phyloP scores from a whole-genome alignment of 2,329 filamentous ascomycete genomes.

The Fusarium citri region DNA sequence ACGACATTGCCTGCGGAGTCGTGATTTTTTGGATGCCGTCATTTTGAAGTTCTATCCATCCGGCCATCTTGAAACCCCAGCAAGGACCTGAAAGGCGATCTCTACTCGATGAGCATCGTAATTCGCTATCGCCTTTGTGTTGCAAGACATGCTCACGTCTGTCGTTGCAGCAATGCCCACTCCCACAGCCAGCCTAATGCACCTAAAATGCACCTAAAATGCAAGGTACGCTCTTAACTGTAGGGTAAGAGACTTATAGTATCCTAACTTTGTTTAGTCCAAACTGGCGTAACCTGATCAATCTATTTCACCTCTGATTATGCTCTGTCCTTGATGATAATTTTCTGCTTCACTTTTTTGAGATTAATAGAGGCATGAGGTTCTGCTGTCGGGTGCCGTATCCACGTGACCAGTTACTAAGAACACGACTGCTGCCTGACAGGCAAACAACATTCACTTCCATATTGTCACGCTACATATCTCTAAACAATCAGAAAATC shows the following conservation, averaged over 20 bases:
- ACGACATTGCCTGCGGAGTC: no score
- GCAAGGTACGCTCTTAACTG: not conserved
- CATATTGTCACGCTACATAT: no score
- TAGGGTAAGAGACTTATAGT: not conserved
- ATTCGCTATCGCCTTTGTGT: not conserved
- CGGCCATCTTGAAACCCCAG: not conserved
- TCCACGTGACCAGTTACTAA: no score
- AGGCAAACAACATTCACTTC: no score
- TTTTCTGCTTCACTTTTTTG: no score
- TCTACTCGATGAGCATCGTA: not conserved
- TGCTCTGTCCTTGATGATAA: not conserved
- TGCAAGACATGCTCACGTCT: not conserved
- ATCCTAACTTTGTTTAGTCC: not conserved
- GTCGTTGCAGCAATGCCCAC: not conserved
- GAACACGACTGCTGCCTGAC: no score
- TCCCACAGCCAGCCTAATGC: not conserved
- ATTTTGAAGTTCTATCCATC: not conserved
- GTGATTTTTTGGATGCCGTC: no score
- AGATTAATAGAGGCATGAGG: no score
- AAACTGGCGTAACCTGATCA: not conserved
- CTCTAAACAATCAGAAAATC: no score
- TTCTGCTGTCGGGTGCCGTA: no score
- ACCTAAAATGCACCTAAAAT: not conserved
- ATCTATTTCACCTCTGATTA: rapidly evolving
- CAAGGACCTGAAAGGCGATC: not conserved